Evolutionary conservation across 306 rosid species (phyloP).

Genomic region (Amphicarpaea edgeworthii): DNA sequence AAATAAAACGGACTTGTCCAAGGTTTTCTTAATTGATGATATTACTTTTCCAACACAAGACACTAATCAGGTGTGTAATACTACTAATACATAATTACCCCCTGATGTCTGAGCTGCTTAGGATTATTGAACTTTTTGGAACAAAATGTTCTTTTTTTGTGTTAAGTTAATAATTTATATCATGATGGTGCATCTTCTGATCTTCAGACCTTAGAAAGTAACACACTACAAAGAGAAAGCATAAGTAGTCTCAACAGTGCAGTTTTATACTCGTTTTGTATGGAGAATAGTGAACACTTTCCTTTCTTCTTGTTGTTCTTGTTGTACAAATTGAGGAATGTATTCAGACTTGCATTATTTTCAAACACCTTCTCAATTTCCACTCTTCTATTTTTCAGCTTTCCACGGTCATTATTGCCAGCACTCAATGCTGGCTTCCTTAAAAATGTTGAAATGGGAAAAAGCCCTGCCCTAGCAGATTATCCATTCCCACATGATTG

Average conservation of each 20-base stretch:
- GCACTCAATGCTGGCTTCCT: too few relatives aligned
- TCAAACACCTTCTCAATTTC: too few relatives aligned
- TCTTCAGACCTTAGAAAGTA: not conserved
- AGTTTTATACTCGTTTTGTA: not conserved
- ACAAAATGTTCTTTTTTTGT: constrained; percentile 6
- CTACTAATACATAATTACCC: too few relatives aligned
- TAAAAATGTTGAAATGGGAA: too few relatives aligned
- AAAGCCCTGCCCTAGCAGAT: too few relatives aligned
- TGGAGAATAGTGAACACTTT: constrained; percentile 3
- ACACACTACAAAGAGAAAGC: not conserved
- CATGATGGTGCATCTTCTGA: not conserved
- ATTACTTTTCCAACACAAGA: constrained; percentile 70
- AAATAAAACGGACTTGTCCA: constrained; percentile 80
- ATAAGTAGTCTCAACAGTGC: not conserved
- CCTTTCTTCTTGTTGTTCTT: not conserved
- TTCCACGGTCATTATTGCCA: not conserved
- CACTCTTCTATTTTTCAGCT: not conserved
- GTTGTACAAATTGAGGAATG: not conserved
- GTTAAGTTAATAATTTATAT: not conserved
- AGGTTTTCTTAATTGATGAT: constrained; percentile 76
- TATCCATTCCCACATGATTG: too few relatives aligned
- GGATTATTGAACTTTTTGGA: constrained; percentile 9
- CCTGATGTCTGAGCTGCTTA: not conserved
- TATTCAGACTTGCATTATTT: not conserved
- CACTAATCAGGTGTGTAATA: constrained; percentile 78